Percentiles rank a stretch among this genome's conserved stretches.
phyloP scores from a whole-genome alignment of 2,329 filamentous ascomycete genomes.

The Thielaviopsis euricoi region DNA sequence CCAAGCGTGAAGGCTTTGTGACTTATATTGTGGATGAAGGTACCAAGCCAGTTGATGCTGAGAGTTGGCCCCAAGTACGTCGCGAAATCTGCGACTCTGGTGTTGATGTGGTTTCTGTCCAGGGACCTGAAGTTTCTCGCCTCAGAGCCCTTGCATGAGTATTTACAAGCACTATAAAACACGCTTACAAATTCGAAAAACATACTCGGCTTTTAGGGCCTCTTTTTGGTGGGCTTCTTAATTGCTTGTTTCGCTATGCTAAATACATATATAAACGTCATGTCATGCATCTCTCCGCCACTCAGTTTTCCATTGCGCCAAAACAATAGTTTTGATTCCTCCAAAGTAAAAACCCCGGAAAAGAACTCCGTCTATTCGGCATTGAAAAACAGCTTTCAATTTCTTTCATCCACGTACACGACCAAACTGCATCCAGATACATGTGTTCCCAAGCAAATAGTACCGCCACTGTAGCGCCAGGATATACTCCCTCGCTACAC shows the following conservation, averaged over 20 bases:
- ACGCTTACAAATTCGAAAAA: not conserved
- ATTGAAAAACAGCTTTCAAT: not conserved
- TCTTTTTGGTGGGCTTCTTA: not conserved
- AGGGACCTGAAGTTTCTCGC: slow-evolving; percentile 30
- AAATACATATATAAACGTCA: not conserved
- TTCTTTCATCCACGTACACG: not conserved
- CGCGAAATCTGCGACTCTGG: slow-evolving; percentile 39
- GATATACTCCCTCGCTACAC: not conserved
- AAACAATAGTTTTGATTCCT: not conserved
- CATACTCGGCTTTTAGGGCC: not conserved
- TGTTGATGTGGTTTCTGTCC: slow-evolving; percentile 43
- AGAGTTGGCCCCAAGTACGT: slow-evolving; percentile 37
- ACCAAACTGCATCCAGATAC: not conserved
- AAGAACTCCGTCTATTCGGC: not conserved
- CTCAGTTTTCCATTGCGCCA: not conserved
- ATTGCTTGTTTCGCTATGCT: not conserved
- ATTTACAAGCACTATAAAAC: no score
- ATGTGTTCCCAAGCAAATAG: not conserved
- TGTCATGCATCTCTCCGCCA: not conserved
- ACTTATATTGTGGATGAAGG: slow-evolving; percentile 66
- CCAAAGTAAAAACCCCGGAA: not conserved
- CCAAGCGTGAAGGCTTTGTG: slow-evolving; percentile 55
- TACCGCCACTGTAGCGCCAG: not conserved
- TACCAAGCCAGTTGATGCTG: slow-evolving; percentile 53
- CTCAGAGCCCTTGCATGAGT: not conserved